Percentiles rank a stretch among this genome's conserved stretches.
Conservation (phyloP, 1,139 yeast species). For the Geotrichum cucujoidarum region DNA sequence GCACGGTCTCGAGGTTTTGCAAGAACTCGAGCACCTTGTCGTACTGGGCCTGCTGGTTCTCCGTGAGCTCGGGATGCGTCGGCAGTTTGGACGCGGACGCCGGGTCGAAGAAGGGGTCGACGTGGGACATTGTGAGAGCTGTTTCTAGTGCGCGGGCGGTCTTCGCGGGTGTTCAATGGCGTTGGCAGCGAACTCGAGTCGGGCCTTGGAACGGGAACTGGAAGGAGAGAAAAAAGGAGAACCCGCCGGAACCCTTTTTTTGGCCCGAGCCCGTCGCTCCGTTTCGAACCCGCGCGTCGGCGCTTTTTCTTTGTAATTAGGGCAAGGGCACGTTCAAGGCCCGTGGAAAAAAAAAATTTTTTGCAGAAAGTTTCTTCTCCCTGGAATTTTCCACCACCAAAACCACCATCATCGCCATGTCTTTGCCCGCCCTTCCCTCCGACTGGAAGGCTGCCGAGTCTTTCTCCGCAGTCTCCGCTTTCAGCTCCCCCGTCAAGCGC, state of each 20-base stretch:
- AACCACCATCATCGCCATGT: slow-evolving; percentile 1
- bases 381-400: background rate
- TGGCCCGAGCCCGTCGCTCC: background rate
- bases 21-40: slow-evolving; percentile 55
- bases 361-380: background rate
- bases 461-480: slow-evolving; percentile 35
- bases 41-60: slow-evolving; percentile 57
- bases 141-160: too few relatives aligned
- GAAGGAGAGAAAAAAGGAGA: background rate
- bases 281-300: background rate
- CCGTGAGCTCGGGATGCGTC: slow-evolving; percentile 44
- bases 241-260: background rate
- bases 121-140: slow-evolving; percentile 22
- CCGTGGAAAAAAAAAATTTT: background rate
- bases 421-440: slow-evolving; percentile 29
- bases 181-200: too few relatives aligned
- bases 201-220: background rate
- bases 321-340: background rate
- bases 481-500: slow-evolving; percentile 70
- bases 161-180: too few relatives aligned
- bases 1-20: slow-evolving; percentile 42
- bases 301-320: background rate
- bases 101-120: slow-evolving; percentile 32
- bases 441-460: slow-evolving; percentile 33
- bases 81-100: slow-evolving; percentile 46